Percentiles rank a stretch among this genome's conserved stretches.
These are phyloP conservation scores for Chamaenerion angustifolium DNA, from an alignment of 345 rosid species.

Conservation along the genomic window DNA sequence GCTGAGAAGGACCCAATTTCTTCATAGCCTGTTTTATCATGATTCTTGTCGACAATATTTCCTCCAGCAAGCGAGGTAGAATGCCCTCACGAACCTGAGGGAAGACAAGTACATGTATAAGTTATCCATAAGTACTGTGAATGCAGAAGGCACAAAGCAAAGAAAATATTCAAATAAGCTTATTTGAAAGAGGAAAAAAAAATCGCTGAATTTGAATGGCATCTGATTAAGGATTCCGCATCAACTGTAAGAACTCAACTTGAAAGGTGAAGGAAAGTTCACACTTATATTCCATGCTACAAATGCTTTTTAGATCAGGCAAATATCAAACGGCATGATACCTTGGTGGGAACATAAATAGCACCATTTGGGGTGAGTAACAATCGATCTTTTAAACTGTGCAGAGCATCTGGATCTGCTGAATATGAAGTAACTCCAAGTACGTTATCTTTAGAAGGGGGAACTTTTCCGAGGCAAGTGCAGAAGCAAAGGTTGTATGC, in stretches of 20 bases:
- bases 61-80: slow-evolving; percentile 78
- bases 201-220: too few species aligned
- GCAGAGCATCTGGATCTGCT: slow-evolving; percentile 40
- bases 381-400: slow-evolving; percentile 43
- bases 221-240: too few species aligned
- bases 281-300: too few species aligned
- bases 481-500: slow-evolving; percentile 92
- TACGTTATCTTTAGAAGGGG: slow-evolving; percentile 44
- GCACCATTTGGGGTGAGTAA: slow-evolving; percentile 68
- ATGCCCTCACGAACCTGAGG: slow-evolving; percentile 65
- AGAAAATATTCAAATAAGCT: too few species aligned
- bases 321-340: slow-evolving; percentile 10
- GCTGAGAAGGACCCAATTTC: slow-evolving; percentile 63
- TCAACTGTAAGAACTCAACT: too few species aligned
- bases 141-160: too few species aligned
- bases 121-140: too few species aligned
- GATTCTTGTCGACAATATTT: slow-evolving; percentile 86
- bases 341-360: slow-evolving; percentile 74
- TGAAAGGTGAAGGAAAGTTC: too few species aligned
- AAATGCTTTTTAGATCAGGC: too few species aligned
- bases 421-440: slow-evolving; percentile 73
- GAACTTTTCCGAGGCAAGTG: slow-evolving; percentile 82
- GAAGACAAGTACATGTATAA: not conserved
- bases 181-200: too few species aligned
- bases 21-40: slow-evolving; percentile 91